Evolutionary conservation across 768 basidiomycete species (phyloP).

Genomic region (Termitomyces bulborhizus): DNA sequence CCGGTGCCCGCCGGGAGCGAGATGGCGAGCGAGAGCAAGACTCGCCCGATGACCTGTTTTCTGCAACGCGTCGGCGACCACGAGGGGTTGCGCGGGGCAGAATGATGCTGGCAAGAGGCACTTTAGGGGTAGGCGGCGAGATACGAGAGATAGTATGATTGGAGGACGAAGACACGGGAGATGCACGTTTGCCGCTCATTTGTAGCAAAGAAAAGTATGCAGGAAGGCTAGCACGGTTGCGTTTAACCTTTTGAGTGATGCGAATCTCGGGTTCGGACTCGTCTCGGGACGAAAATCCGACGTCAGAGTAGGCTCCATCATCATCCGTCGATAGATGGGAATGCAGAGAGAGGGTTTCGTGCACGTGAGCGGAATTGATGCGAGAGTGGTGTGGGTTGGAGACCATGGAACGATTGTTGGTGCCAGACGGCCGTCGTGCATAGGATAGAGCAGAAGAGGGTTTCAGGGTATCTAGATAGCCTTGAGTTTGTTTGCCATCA

Average conservation of each 20-base stretch:
- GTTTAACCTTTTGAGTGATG: slow-evolving; percentile 38
- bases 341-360: slow-evolving; percentile 31
- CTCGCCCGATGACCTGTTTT: slow-evolving; percentile 24
- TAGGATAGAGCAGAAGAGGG: slow-evolving; percentile 49
- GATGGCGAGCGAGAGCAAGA: slow-evolving; percentile 36
- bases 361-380: slow-evolving; percentile 36
- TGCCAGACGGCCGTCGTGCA: slow-evolving; percentile 64
- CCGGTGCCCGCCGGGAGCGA: slow-evolving; percentile 21
- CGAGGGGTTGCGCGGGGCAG: slow-evolving; percentile 40
- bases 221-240: slow-evolving; percentile 69
- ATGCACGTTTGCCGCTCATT: slow-evolving; percentile 32
- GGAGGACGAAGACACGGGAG: slow-evolving; percentile 43
- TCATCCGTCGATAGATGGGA: slow-evolving; percentile 38
- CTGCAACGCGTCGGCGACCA: slow-evolving; percentile 42
- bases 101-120: slow-evolving; percentile 25
- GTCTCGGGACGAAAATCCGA: slow-evolving; percentile 33
- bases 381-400: slow-evolving; percentile 51
- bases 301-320: slow-evolving; percentile 37
- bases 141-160: slow-evolving; percentile 39
- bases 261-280: slow-evolving; percentile 26
- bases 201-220: slow-evolving; percentile 72
- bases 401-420: slow-evolving; percentile 59
- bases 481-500: slow-evolving; percentile 35
- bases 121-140: slow-evolving; percentile 61
- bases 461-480: slow-evolving; percentile 26